Evolutionary conservation across 108 stramenopile genomes (phyloP).

Genomic region (Skeletonema grethae): DNA sequence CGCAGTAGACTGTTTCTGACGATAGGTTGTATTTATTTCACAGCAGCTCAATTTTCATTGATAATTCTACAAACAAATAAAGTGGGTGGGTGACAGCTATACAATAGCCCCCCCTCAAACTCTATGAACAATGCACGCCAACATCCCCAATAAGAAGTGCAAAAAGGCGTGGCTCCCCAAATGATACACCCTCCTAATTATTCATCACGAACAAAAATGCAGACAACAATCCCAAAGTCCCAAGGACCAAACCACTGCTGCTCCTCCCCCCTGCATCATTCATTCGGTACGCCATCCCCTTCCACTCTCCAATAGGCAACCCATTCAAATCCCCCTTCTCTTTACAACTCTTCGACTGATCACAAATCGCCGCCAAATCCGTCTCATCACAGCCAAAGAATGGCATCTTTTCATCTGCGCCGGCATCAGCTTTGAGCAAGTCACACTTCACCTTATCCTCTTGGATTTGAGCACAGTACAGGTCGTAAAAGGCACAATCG

Average conservation of each 20-base stretch:
- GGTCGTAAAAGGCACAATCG: constrained; percentile 50
- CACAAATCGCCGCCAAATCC: constrained; percentile 33
- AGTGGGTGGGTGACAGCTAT: background rate
- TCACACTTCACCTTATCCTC: background rate
- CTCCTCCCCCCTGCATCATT: constrained; percentile 1
- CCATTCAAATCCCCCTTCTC: constrained; percentile 39
- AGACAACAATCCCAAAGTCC: constrained; percentile 2
- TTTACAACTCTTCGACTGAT: constrained; percentile 40
- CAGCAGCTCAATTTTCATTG: background rate
- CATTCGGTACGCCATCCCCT: background rate
- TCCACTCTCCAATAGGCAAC: constrained; percentile 23
- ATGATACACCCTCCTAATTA: background rate
- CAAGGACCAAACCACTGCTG: background rate
- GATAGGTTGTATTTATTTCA: background rate
- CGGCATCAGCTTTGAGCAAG: constrained; percentile 5
- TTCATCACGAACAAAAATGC: background rate
- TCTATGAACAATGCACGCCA: background rate
- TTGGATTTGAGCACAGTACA: constrained; percentile 27
- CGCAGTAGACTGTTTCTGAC: background rate
- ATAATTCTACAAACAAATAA: constrained; percentile 1
- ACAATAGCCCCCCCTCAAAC: background rate
- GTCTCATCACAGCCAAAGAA: constrained; percentile 50
- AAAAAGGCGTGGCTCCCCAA: background rate
- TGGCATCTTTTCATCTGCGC: constrained; percentile 38
- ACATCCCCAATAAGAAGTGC: background rate